phyloP scores from a whole-genome alignment of 2,329 filamentous ascomycete species.

The Cercospora beticola region DNA sequence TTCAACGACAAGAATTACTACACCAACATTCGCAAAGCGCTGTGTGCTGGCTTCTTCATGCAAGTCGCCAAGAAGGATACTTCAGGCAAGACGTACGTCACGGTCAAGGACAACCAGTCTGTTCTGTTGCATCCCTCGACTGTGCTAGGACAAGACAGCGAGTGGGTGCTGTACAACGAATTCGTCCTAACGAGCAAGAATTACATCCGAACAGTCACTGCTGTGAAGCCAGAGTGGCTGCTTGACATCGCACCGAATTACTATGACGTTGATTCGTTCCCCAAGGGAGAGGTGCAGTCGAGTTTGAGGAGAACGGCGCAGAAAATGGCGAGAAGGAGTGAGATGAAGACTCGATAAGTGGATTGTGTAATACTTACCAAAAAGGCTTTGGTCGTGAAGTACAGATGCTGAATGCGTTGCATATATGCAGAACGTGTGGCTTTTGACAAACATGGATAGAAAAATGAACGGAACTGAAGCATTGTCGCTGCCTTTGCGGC shows the following conservation, averaged over 20 bases:
- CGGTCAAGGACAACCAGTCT: constrained; percentile 93
- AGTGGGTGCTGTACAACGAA: constrained; percentile 98
- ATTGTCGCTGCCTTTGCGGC: neutral
- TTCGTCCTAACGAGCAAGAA: constrained; percentile 98
- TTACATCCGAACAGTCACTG: constrained; percentile 91
- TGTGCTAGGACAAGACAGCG: constrained; percentile 80
- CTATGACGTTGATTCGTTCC: constrained; percentile 81
- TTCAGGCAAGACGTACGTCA: constrained; percentile 85
- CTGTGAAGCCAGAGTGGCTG: constrained; percentile 91
- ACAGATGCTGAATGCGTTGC: neutral
- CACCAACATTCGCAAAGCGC: constrained; percentile 88
- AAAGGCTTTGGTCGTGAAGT: neutral
- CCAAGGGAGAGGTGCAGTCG: constrained; percentile 79
- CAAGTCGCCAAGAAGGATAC: constrained; percentile 94
- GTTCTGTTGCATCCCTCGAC: constrained; percentile 93
- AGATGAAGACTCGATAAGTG: constrained; percentile 6
- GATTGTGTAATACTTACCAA: neutral
- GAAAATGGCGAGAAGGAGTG: constrained; percentile 21
- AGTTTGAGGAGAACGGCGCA: constrained; percentile 47
- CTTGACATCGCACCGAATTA: constrained; percentile 91
- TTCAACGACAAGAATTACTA: constrained; percentile 98
- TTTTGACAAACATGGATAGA: neutral
- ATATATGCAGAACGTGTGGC: neutral
- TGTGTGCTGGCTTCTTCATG: constrained; percentile 98
- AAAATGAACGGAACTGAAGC: neutral